Evolutionary conservation across 768 basidiomycete genomes (phyloP), one percentile per base, ranked within the genome.

Genomic region (Cubamyces lactineus): DNA sequence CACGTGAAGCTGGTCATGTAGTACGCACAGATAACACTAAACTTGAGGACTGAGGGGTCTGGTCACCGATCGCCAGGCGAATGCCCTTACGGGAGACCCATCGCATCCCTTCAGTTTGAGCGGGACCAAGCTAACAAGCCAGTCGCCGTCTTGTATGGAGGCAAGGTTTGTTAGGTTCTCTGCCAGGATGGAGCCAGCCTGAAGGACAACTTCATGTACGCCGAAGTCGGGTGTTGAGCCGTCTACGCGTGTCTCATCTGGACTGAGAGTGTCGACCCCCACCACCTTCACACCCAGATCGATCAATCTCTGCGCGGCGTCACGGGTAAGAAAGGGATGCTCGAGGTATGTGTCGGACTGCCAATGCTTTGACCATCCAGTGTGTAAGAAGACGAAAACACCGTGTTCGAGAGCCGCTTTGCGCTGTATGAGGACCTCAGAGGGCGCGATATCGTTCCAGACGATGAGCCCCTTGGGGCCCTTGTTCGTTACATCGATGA

Each of bases 81-180:
- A 84, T 2, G 88, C 89, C 56, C 89, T 79, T 13, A 88, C 79
- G 0, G 89, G 89, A 1, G 87, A 86, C 11, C 86, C 89, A 68
- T 91, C 89, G 19, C 80, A 77, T 1, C 79, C 82, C 12, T 75
- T 74, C 17, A 91, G 58, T 46, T 79, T 84, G 50, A 92, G 71
- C 0, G 89, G 89, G 23, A 84, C 70, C 41, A 91, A 69, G 58
- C 80, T 83, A 28, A 88, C 82, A 56, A 78, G 74, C 69, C 76
- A 79, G 19, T 76, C 72, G 3, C 53, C 69, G 5, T 53, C 47
- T 49, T 66, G 64, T 40, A 89, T 72, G 51, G 66, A 65, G 21
- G 79, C 79, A 49, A 91, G 68, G 62, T 86, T 85, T 12, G 77
- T 83, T 67, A 92, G 64, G 63, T 92, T 92, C 76, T 92, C 91